Conservation (phyloP, 2,329 filamentous ascomycete species). For the Pestalotiopsis sp. region DNA sequence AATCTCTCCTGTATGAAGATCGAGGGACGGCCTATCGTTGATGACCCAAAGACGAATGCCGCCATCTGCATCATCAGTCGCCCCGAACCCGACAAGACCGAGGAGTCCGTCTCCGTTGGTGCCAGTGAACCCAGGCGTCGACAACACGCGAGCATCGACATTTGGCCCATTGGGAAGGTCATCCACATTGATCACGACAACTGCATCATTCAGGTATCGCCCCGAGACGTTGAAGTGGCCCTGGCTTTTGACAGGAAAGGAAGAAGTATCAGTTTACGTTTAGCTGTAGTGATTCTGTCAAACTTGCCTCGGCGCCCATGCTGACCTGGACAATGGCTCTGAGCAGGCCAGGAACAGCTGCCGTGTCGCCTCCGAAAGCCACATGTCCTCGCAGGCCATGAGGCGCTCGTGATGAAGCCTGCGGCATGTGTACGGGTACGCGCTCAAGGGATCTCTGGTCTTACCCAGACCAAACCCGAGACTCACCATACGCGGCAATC, state of each 20-base stretch:
- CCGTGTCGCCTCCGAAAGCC: slow-evolving; percentile 31
- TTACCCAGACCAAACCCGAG: slow-evolving; percentile 26
- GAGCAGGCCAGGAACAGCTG: slow-evolving; percentile 34
- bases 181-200: slow-evolving; percentile 36
- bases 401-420: slow-evolving; percentile 28
- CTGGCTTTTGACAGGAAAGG: background rate
- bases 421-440: slow-evolving; percentile 32
- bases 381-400: slow-evolving; percentile 36
- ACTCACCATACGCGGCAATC: slow-evolving; percentile 22
- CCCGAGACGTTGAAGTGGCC: slow-evolving; percentile 28
- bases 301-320: slow-evolving; percentile 30
- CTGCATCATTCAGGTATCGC: slow-evolving; percentile 31
- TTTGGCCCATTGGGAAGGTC: slow-evolving; percentile 19
- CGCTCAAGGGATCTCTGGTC: slow-evolving; percentile 26
- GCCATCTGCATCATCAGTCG: slow-evolving; percentile 23
- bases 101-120: slow-evolving; percentile 33
- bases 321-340: slow-evolving; percentile 18
- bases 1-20: slow-evolving; percentile 21
- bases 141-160: slow-evolving; percentile 25
- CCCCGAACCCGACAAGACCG: slow-evolving; percentile 32
- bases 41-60: slow-evolving; percentile 25
- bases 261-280: background rate
- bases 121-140: slow-evolving; percentile 30
- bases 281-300: background rate
- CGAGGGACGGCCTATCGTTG: slow-evolving; percentile 29